Evolutionary conservation across 192 early-diverging fungal species (phyloP).

Genomic region (Geranomyces variabilis): DNA sequence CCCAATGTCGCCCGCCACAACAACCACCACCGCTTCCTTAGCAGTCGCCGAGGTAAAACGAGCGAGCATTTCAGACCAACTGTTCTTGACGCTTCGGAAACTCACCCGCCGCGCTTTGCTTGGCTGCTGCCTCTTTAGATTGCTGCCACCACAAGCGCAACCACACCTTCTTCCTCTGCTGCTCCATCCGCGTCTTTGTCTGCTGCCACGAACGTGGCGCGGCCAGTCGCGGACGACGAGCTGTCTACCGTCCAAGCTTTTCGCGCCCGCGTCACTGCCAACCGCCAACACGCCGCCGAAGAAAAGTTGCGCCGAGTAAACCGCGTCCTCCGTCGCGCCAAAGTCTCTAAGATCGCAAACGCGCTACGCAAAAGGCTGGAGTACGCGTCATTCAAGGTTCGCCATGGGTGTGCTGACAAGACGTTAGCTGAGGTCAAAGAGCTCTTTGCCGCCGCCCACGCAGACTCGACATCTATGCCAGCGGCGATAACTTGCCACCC

Average conservation of each 20-base stretch:
- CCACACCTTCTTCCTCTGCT: no score
- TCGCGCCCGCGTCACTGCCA: slow-evolving; percentile 12
- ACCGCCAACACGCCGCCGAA: slow-evolving; percentile 29
- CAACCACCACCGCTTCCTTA: no score
- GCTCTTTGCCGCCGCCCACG: background rate
- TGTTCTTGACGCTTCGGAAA: no score
- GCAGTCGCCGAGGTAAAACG: no score
- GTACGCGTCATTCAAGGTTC: slow-evolving; percentile 30
- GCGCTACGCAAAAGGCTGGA: slow-evolving; percentile 25
- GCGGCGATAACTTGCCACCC: background rate
- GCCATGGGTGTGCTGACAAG: slow-evolving; percentile 22
- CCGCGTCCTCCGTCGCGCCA: slow-evolving; percentile 17
- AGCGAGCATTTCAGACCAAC: no score
- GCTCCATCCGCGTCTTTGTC: no score
- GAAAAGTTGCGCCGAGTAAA: slow-evolving; percentile 26
- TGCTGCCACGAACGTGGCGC: background rate
- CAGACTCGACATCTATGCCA: background rate
- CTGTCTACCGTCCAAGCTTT: slow-evolving; percentile 21
- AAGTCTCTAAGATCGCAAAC: slow-evolving; percentile 30
- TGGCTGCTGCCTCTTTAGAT: no score
- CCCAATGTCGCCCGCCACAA: no score
- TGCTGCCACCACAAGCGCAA: no score
- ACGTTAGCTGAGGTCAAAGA: slow-evolving; percentile 20
- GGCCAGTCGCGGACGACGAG: slow-evolving; percentile 16
- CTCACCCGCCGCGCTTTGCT: no score